Base-by-base conservation (phyloP, 73 alveolate species). In the Paraurostyla sp. region DNA sequence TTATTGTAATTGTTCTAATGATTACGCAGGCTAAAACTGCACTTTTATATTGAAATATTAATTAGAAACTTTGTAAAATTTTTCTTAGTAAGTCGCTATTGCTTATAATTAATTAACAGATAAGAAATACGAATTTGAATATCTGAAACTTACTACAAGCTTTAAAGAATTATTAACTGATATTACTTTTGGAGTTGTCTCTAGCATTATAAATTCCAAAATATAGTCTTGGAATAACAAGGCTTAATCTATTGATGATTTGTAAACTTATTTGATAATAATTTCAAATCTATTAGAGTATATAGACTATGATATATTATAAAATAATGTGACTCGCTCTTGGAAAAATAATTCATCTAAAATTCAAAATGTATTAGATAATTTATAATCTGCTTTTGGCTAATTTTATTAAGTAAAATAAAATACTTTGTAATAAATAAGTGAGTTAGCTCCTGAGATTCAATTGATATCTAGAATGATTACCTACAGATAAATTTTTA, bases 381-480 rank as follows among this genome's bases (percentile, higher is more conserved):
- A 43, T 11, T 6, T 73, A 0, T 16, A 48, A 45, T 6, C 6
- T 15, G 49, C 87, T 16, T 22, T 48, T 13, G 45, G 22, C 13
- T 13, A 20, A 27, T 48, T 73, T 48, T 29, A 48, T 1, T 20
- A 22, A 6, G 71, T 50, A 0, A 16, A 38, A 27, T 11, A 45
- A 11, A 23, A 45, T 11, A 15, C 71, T 9, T 30, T 73, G 20
- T 2, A 4, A 20, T 30, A 73, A 29, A 23, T 73, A 4, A 73
- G 35, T 50, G 30, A 15, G 51, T 22, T 73, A 7, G 27, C 9
- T 45, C 23, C 87, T 3, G 13, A 73, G 71, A 50, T 7, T 6
- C 41, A 73, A 73, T 45, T 73, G 30, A 48, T 48, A 25, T 48
- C 87, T 0, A 40, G 87, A 50, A 73, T 73, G 87, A 23, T 73